A percentile compares a stretch with the other conserved stretches of the same genome.
These are phyloP conservation scores for Aegilops tauschii DNA, from an alignment of 176 grass and related monocot genomes.

Conservation along the genomic window DNA sequence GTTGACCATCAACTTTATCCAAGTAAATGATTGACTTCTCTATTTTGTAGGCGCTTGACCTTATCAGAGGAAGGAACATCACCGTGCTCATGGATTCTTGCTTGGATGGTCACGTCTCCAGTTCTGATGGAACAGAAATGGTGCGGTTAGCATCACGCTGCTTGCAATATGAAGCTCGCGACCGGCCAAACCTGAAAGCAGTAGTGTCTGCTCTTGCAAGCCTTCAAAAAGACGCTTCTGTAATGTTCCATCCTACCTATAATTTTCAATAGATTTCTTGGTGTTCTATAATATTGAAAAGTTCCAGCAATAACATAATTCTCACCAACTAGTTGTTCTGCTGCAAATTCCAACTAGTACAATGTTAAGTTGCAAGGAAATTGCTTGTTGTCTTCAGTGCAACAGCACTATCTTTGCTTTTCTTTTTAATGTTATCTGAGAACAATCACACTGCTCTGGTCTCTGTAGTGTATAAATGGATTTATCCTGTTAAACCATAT, in stretches of 20 bases:
- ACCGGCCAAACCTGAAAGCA: constrained; percentile 71
- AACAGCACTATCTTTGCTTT: background rate
- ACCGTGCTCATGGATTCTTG: constrained; percentile 80
- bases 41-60: constrained; percentile 76
- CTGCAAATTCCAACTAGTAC: constrained; percentile 10
- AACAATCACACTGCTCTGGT: background rate
- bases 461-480: background rate
- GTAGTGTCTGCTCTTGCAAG: constrained; percentile 61
- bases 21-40: background rate
- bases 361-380: background rate
- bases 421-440: background rate
- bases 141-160: constrained; percentile 69
- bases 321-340: background rate
- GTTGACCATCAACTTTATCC: background rate
- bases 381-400: background rate
- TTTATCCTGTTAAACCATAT: background rate
- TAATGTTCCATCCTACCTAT: constrained; percentile 37
- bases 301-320: background rate
- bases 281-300: constrained; percentile 1
- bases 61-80: constrained; percentile 70
- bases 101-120: constrained; percentile 84
- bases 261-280: background rate
- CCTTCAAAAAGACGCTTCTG: constrained; percentile 75
- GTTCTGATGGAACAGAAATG: constrained; percentile 73
- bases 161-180: constrained; percentile 81